These are phyloP conservation scores for Grigorovia jiainica DNA, from an alignment of 805 yeast species.

Conservation along the genomic window DNA sequence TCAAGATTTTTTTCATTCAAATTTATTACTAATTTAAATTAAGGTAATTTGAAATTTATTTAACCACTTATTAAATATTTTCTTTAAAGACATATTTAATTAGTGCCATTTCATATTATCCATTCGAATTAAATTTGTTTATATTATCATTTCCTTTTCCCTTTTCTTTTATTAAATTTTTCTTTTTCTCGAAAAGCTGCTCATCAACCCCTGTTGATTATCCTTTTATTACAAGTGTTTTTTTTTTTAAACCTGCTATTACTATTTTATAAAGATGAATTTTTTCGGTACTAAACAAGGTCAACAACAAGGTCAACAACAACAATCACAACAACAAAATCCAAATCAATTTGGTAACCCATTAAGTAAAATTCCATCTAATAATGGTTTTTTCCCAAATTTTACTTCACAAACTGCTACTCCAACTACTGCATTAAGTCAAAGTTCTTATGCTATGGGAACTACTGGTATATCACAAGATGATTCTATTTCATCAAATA, in stretches of 20 bases:
- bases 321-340: constrained; percentile 7
- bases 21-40: no score
- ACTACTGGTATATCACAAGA: constrained; percentile 42
- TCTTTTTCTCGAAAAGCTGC: not conserved
- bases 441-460: constrained; percentile 57
- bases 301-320: constrained; percentile 9
- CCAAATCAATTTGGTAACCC: constrained; percentile 4
- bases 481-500: constrained; percentile 8
- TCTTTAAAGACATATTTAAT: no score
- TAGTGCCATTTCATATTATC: no score
- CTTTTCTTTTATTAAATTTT: no score
- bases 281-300: constrained; percentile 18
- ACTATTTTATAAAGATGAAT: constrained; percentile 15
- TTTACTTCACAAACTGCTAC: constrained; percentile 39
- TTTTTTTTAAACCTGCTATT: not conserved
- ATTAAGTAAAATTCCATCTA: constrained; percentile 1
- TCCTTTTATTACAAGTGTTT: not conserved
- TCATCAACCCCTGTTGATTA: not conserved
- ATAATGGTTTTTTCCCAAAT: constrained; percentile 24
- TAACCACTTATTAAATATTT: no score
- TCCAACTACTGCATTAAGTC: constrained; percentile 63
- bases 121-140: no score
- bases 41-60: no score
- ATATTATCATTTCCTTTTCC: no score
- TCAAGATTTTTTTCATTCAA: no score